Percentiles rank a stretch among this genome's conserved stretches.
Conservation (phyloP, 169 alveolate genomes). For the Plasmodium fragile region DNA sequence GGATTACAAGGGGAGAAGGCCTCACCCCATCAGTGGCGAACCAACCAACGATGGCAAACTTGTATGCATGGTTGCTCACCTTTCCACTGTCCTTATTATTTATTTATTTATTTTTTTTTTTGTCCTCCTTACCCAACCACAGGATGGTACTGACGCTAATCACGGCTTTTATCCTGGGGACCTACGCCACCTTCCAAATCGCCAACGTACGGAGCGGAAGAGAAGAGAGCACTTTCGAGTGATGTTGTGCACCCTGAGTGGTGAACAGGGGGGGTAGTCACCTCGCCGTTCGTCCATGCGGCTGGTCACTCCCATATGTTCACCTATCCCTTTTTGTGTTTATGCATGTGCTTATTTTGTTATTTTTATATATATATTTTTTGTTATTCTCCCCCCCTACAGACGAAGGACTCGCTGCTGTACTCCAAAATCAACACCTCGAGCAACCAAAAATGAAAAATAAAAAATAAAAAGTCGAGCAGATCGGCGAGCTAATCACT, state of each 20-base stretch:
- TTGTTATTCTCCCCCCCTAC: not conserved
- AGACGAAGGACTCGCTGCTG: conserved; percentile 70
- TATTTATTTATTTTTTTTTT: not conserved
- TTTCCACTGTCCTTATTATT: not conserved
- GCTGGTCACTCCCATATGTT: not conserved
- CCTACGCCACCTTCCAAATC: conserved; percentile 42
- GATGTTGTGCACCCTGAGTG: not conserved
- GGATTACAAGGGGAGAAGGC: not conserved
- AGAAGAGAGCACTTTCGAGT: not conserved
- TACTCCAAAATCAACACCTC: conserved; percentile 66
- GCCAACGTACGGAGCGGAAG: conserved; percentile 16
- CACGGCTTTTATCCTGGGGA: conserved; percentile 38
- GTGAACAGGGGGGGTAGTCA: not conserved
- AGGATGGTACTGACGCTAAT: conserved; percentile 45
- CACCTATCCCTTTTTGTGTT: not conserved
- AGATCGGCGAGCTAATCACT: not conserved
- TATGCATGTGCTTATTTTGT: not conserved
- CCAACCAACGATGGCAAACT: not conserved
- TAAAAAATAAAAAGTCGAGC: not conserved
- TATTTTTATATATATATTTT: not conserved
- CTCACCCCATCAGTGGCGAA: not conserved
- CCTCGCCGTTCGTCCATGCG: not conserved
- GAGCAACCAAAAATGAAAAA: conserved; percentile 28
- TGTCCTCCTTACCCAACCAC: not conserved
- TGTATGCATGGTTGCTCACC: not conserved